A percentile compares a stretch with the other conserved stretches of the same genome.
Conservation (phyloP, 148 eudicot species). For the Cornus controversa region DNA sequence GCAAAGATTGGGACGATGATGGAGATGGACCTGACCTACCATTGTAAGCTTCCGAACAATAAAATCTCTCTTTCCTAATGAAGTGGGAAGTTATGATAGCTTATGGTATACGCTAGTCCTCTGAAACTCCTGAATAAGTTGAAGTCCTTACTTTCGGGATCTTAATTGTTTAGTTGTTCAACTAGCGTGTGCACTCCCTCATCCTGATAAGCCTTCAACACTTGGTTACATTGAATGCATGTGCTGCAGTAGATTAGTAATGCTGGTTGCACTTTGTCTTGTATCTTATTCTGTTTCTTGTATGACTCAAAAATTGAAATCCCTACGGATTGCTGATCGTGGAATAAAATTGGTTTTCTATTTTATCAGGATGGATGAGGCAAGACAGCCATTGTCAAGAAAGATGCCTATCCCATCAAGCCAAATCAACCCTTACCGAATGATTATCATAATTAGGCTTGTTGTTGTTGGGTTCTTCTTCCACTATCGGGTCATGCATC, state of each 20-base stretch:
- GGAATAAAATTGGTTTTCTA: neutral
- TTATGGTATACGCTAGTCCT: neutral
- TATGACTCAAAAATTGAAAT: neutral
- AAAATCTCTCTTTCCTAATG: neutral
- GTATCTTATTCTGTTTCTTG: neutral
- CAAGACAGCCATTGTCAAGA: constrained; percentile 36
- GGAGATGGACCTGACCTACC: constrained; percentile 10
- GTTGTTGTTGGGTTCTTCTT: constrained; percentile 30
- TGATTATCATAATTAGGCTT: constrained; percentile 33
- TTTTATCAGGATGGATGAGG: constrained; percentile 35
- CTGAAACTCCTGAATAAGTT: neutral
- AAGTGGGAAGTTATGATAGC: neutral
- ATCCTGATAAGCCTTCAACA: neutral
- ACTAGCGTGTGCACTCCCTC: neutral
- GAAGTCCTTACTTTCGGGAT: neutral
- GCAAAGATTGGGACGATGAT: constrained; percentile 6
- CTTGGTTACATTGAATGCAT: neutral
- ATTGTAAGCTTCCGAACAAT: constrained; percentile 9
- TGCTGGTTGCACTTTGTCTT: neutral
- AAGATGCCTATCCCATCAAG: constrained; percentile 36
- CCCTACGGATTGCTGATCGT: neutral
- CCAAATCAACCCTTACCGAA: constrained; percentile 34
- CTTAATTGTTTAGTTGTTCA: neutral
- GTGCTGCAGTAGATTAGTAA: neutral
- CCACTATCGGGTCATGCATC: constrained; percentile 31